Evolutionary conservation across 169 alveolate species (phyloP).

Genomic region (Eimeria falciformis): DNA sequence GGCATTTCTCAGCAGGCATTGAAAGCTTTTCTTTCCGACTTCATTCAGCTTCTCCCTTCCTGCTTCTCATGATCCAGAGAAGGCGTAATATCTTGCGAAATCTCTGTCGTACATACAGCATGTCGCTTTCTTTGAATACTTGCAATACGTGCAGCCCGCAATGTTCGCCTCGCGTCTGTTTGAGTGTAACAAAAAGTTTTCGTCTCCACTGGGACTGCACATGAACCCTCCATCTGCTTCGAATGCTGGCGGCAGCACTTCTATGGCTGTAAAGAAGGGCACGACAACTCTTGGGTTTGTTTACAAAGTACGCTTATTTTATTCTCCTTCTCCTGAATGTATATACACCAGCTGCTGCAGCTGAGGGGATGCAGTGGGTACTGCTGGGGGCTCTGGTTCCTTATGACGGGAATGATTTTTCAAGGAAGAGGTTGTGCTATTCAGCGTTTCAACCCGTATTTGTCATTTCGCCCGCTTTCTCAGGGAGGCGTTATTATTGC

Average conservation of each 20-base stretch:
- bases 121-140: not conserved
- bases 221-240: slow-evolving; percentile 35
- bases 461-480: not conserved
- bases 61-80: not conserved
- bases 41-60: not conserved
- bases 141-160: slow-evolving; percentile 49
- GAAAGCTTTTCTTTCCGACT: not conserved
- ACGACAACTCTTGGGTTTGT: slow-evolving; percentile 98
- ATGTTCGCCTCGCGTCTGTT: slow-evolving; percentile 36
- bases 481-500: slow-evolving; percentile 99
- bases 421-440: not conserved
- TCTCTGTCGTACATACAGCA: too few relatives aligned
- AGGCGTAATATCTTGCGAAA: not conserved
- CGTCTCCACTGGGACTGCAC: slow-evolving; percentile 16
- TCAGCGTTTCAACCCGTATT: not conserved
- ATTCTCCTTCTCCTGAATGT: too few relatives aligned
- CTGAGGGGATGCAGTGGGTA: too few relatives aligned
- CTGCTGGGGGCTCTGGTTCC: too few relatives aligned
- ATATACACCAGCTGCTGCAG: too few relatives aligned
- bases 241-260: not conserved
- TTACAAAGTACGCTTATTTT: slow-evolving; percentile 78
- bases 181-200: not conserved
- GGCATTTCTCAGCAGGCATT: not conserved
- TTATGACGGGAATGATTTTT: too few relatives aligned
- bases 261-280: slow-evolving; percentile 90